Conservation (phyloP, 192 early-diverging fungal species). For the Coemansia sp. region DNA sequence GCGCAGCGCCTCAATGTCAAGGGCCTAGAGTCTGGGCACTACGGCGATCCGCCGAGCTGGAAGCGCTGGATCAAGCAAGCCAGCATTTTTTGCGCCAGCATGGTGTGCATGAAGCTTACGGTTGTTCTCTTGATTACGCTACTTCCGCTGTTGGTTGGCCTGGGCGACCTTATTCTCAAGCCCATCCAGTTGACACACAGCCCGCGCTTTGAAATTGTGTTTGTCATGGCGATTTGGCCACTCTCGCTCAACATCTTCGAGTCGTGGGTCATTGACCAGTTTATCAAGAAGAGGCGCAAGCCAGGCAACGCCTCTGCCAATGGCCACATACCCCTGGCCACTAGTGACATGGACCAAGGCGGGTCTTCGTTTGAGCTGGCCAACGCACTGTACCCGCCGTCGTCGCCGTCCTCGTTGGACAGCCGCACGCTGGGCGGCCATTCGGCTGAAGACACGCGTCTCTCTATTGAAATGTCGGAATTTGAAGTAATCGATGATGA, state of each 20-base stretch:
- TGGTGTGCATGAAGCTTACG: constrained; percentile 51
- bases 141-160: constrained; percentile 32
- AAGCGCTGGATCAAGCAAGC: constrained; percentile 43
- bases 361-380: constrained; percentile 22
- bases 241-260: constrained; percentile 50
- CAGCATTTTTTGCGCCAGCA: constrained; percentile 36
- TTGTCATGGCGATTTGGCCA: constrained; percentile 54
- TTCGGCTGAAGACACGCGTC: constrained; percentile 4
- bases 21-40: constrained; percentile 47
- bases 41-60: constrained; percentile 47
- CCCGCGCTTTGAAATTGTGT: constrained; percentile 44
- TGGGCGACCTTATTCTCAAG: constrained; percentile 44
- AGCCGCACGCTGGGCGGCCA: constrained; percentile 28
- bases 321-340: constrained; percentile 30
- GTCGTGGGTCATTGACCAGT: constrained; percentile 52
- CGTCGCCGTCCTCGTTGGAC: constrained; percentile 8
- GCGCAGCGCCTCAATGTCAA: constrained; percentile 15
- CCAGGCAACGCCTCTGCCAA: not conserved
- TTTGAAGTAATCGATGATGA: constrained; percentile 17
- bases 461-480: constrained; percentile 29
- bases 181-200: constrained; percentile 41
- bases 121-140: constrained; percentile 28
- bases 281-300: constrained; percentile 34
- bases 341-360: constrained; percentile 3
- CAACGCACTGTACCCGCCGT: constrained; percentile 1